Evolutionary conservation across 495 filamentous ascomycete species (phyloP).

Genomic region (Penicillium soppii): DNA sequence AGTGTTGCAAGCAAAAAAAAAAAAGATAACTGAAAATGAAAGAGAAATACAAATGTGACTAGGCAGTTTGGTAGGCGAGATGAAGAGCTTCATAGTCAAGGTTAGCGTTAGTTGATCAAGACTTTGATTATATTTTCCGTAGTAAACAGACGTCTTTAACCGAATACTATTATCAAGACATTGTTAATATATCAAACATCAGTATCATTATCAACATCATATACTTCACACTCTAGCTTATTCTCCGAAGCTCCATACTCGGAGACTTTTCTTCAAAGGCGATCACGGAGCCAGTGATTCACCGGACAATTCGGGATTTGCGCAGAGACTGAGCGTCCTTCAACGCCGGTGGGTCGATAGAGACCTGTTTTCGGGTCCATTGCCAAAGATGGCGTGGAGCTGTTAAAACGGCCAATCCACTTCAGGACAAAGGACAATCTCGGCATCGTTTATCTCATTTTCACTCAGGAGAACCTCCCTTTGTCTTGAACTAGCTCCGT

Average conservation of each 20-base stretch:
- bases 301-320: constrained; percentile 22
- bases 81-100: background rate
- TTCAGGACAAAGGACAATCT: constrained; percentile 12
- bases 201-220: background rate
- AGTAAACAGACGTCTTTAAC: no score
- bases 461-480: background rate
- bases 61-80: background rate
- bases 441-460: constrained; percentile 10
- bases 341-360: constrained; percentile 16
- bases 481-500: background rate
- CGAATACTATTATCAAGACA: no score
- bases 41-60: no score
- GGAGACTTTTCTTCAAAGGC: constrained; percentile 1
- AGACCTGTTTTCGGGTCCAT: constrained; percentile 13
- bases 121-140: no score
- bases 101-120: background rate
- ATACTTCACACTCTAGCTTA: background rate
- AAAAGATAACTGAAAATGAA: no score
- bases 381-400: constrained; percentile 17
- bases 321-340: constrained; percentile 1
- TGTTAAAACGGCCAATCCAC: constrained; percentile 12
- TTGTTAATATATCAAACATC: no score
- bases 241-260: background rate
- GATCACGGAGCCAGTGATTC: constrained; percentile 8
- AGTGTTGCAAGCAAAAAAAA: no score